Conservation (phyloP, 805 yeast genomes). For the Ogataea allantospora region DNA sequence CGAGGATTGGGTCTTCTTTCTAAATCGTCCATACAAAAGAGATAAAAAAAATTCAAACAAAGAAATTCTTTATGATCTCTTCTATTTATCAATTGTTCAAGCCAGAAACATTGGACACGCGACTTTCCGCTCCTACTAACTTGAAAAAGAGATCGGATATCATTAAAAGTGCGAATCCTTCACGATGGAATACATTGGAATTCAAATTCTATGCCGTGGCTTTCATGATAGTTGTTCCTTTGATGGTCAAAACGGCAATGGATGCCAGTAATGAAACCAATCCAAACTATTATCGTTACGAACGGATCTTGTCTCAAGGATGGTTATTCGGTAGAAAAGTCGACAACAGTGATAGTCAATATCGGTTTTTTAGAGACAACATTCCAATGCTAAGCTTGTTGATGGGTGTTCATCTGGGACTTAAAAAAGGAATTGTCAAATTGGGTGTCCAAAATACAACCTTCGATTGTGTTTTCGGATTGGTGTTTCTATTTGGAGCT, state of each 20-base stretch:
- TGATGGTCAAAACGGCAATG: conserved; percentile 79
- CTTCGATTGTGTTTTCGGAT: conserved; percentile 77
- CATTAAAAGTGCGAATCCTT: conserved; percentile 33
- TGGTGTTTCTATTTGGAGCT: conserved; percentile 63
- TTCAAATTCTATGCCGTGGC: conserved; percentile 64
- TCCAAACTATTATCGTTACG: conserved; percentile 66
- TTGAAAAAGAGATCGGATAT: conserved; percentile 32
- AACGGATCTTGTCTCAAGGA: conserved; percentile 65
- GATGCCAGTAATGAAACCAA: conserved; percentile 74
- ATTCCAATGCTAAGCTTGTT: conserved; percentile 59
- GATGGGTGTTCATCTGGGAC: conserved; percentile 48
- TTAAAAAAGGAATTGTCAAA: conserved; percentile 43
- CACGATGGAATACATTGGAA: conserved; percentile 78
- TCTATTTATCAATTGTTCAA: conserved; percentile 40
- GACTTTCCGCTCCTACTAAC: conserved; percentile 43
- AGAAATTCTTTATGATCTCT: conserved; percentile 6
- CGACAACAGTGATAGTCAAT: conserved; percentile 90
- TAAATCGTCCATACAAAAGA: conserved; percentile 19
- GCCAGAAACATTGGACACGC: conserved; percentile 50
- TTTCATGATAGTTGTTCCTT: conserved; percentile 71
- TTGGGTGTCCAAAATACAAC: conserved; percentile 39
- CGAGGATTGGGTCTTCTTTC: conserved; percentile 72
- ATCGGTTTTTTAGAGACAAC: conserved; percentile 82
- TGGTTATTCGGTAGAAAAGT: conserved; percentile 91
- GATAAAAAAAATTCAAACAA: background rate